phyloP scores from a whole-genome alignment of 495 filamentous ascomycete genomes.

The Penicillium ochrochloron region DNA sequence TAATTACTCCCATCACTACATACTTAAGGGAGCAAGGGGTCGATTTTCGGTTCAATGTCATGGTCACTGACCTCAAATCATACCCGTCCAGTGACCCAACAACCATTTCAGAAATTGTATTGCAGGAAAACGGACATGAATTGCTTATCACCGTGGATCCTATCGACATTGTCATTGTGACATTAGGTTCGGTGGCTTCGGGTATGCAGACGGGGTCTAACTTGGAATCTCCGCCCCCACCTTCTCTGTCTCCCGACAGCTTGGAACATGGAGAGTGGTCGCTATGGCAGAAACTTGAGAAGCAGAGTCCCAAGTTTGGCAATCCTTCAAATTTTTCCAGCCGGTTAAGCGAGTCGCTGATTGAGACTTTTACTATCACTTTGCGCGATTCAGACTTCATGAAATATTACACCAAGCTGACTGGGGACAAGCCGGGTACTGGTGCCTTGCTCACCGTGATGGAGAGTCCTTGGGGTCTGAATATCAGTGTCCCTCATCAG shows the following conservation, averaged over 20 bases:
- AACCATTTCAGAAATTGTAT: not conserved
- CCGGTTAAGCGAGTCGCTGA: constrained; percentile 36
- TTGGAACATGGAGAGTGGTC: constrained; percentile 26
- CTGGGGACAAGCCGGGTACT: not conserved
- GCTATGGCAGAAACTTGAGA: constrained; percentile 35
- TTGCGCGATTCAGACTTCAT: constrained; percentile 39
- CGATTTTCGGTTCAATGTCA: constrained; percentile 9
- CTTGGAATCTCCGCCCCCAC: not conserved
- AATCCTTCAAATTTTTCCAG: constrained; percentile 49
- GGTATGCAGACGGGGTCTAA: constrained; percentile 3
- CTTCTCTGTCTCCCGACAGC: not conserved
- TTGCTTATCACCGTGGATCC: not conserved
- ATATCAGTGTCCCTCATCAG: constrained; percentile 27
- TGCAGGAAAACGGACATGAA: constrained; percentile 5
- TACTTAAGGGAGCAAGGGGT: constrained; percentile 10
- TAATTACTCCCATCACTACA: constrained; percentile 10
- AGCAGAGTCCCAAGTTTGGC: constrained; percentile 37
- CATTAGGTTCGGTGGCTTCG: constrained; percentile 1
- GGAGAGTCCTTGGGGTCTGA: constrained; percentile 8
- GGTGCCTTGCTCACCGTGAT: constrained; percentile 4
- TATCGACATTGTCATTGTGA: constrained; percentile 12
- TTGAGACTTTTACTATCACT: constrained; percentile 49
- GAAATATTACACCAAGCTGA: constrained; percentile 1
- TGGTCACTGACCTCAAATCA: constrained; percentile 10
- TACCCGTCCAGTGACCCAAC: constrained; percentile 6